Base-by-base conservation (phyloP, 2,329 filamentous ascomycete species). In the Pseudogymnoascus sp. region DNA sequence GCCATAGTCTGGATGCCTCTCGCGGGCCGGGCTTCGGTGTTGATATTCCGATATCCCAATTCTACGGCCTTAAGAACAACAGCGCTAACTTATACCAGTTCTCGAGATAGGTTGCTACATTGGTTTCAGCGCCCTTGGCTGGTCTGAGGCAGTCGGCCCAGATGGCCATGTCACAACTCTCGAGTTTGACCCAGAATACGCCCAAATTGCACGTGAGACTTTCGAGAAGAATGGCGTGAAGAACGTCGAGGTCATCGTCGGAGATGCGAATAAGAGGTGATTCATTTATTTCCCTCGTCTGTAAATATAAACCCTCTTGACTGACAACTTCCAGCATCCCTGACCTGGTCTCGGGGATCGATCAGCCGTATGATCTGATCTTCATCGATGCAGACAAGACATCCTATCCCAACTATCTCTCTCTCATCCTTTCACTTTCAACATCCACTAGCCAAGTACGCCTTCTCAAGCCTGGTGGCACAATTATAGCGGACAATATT, bases 401-500 rank as follows among this genome's bases (percentile, higher is more conserved):
- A 0, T 79, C 78, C n/a, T 83, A 84, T 68, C 77, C 78, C 0
- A 69, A 68, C 6, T 84, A 83, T 69, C 74, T 84, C 38, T 69
- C 72, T 19, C 73, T 76, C 31, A 77, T 84, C 61, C 73, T 84
- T 12, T 73, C 72, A 16, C 69, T 72, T 59, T 83, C 81, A 4
- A 69, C 79, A 1, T 75, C 74, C 2, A 65, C 67, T 5, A 16
- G 66, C 1, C 12, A 19, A 14, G 31, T 28, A 12, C 76, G 80
- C 6, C 75, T 85, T 26, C 75, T 85, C 40, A 75, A 78, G 0
- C 70, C 75, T 7, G 80, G 78, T 6, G 82, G 80, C 0, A 72
- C 84, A 63, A 79, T 85, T 64, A 72, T 84, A 12, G 81, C 79
- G 0, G 83, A 85, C 70, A 85, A 85, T 63, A 76, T 81, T 43